Base-by-base conservation (phyloP, 371 early-diverging fungal genomes). In the Lichtheimia corymbifera region DNA sequence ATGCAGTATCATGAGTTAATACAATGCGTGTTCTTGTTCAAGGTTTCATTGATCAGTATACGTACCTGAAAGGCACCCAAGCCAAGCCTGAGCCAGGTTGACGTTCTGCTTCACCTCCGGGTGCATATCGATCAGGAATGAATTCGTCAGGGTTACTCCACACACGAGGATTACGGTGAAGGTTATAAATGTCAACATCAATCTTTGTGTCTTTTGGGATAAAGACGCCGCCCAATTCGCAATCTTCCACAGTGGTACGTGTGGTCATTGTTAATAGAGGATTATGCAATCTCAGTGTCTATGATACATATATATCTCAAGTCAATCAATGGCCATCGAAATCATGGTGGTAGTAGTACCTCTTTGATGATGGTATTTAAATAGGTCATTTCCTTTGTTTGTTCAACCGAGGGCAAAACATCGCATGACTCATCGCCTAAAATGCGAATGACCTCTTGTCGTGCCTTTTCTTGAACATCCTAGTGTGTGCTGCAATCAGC, bases 151-250 rank as follows among this genome's bases (percentile, higher is more conserved):
- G 72, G 17, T 60, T 15, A 7, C 63, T 53, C 69, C 69, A 72
- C 2, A 58, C 43, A 14, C 18, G 30, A n/a, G 72, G 72, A 24
- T 57, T 65, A 14, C 45, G 58, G 3, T 63, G 63, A 9, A 73
- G 41, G 27, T 58, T 61, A 60, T 67, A 71, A n/a, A 82, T 66
- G 50, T 83, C 72, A 40, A 79, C 66, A 49, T 62, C 66, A 3
- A 84, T 59, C 50, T 55, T 42, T 0, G 77, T 58, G 4, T 74
- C 80, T 58, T 77, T 79, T 17, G 83, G 85, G 30, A 87, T 64
- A 14, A 73, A 66, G 40, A 63, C 59, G 0, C 74, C 74, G 3
- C 72, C 75, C 14, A 84, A 45, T 1, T 65, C 71, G 12, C 65
- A 68, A 5, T 83, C 76, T 57, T 80, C 75, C 4, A 61, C 51